These are phyloP conservation scores for Berberis thunbergii DNA, from an alignment of 164 flowering plant genomes.

Conservation along the genomic window DNA sequence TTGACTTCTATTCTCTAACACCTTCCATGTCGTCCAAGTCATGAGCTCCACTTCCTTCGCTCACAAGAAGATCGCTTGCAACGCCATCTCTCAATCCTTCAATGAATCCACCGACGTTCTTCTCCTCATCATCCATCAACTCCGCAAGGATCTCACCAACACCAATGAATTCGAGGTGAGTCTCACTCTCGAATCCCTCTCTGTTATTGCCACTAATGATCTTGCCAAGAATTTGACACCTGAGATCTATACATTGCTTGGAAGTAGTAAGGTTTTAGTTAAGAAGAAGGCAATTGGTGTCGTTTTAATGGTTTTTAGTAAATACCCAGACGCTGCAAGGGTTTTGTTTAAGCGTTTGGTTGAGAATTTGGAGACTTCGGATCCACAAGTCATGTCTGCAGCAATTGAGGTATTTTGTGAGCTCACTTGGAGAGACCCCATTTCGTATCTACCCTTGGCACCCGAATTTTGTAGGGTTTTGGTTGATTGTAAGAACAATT, in stretches of 20 bases:
- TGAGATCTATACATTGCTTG: constrained; percentile 53
- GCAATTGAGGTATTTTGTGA: constrained; percentile 86
- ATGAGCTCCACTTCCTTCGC: constrained; percentile 47
- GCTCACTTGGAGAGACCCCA: constrained; percentile 47
- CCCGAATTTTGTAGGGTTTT: constrained; percentile 83
- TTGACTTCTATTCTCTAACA: too few species aligned
- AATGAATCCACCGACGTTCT: constrained; percentile 55
- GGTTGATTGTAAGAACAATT: constrained; percentile 79
- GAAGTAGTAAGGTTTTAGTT: constrained; percentile 38
- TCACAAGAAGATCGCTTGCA: constrained; percentile 62
- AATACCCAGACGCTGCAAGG: constrained; percentile 71
- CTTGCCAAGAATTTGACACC: constrained; percentile 69
- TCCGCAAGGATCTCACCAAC: constrained; percentile 67
- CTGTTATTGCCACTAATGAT: constrained; percentile 49
- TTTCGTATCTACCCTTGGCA: constrained; percentile 71
- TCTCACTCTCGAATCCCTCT: constrained; percentile 59
- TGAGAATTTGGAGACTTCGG: constrained; percentile 69
- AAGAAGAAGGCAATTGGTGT: constrained; percentile 65
- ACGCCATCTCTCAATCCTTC: constrained; percentile 70
- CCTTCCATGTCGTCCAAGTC: constrained; percentile 74
- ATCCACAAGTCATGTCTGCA: constrained; percentile 44
- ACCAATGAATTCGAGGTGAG: constrained; percentile 50
- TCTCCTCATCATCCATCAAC: constrained; percentile 72
- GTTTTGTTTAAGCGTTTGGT: constrained; percentile 86
- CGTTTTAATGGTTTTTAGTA: constrained; percentile 50